Conservation (phyloP, 129 eudicot species). For the Heracleum sosnowskyi region DNA sequence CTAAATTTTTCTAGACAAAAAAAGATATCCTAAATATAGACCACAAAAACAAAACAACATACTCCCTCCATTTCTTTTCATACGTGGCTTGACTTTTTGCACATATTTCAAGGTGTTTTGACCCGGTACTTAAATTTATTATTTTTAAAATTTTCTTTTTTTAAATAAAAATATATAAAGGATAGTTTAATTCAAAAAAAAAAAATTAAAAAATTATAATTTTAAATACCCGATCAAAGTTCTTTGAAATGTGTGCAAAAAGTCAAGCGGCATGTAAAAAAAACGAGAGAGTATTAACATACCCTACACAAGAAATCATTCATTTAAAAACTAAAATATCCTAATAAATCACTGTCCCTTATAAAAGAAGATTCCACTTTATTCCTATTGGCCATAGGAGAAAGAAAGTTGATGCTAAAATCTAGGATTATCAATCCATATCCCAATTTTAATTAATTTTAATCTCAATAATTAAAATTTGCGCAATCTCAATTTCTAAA, state of each 20-base stretch:
- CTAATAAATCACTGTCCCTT: not conserved
- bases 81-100: too few species aligned
- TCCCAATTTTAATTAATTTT: not conserved
- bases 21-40: not conserved
- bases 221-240: too few species aligned
- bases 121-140: too few species aligned
- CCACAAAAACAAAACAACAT: not conserved
- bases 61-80: too few species aligned
- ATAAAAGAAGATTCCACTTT: not conserved
- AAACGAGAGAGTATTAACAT: too few species aligned
- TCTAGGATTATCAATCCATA: not conserved
- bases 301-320: not conserved
- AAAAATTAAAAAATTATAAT: too few species aligned
- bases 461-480: not conserved
- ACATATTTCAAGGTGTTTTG: too few species aligned
- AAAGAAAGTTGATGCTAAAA: not conserved
- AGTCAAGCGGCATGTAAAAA: too few species aligned
- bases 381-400: not conserved
- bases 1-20: not conserved
- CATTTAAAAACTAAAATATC: not conserved
- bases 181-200: too few species aligned
- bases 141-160: too few species aligned
- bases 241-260: too few species aligned
- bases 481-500: not conserved
- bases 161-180: too few species aligned